Base-by-base conservation (phyloP, 2,329 filamentous ascomycete genomes). In the Lecanosticta acicola region DNA sequence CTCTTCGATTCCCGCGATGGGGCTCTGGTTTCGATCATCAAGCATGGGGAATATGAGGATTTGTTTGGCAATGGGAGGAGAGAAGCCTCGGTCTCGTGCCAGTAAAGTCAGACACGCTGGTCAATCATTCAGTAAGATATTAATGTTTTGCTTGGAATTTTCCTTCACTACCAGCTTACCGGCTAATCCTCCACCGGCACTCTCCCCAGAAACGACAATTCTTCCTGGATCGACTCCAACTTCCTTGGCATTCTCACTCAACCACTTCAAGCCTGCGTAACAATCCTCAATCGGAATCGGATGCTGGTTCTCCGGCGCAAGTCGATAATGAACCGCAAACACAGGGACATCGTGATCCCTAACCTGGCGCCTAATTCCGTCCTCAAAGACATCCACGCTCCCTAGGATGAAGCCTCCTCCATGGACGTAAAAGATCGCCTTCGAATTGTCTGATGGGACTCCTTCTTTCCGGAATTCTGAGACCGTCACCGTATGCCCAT, bases 11-110 rank as follows among this genome's bases (percentile, higher is more conserved):
- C 66, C 65, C 10, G 50, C 48, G 11, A 62, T 56, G 5, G 64
- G 64, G 11, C 51, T 54, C 14, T 63, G 59, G 17, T 62, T 66
- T 33, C 65, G 58, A 53, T 74, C 69, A 51, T 75, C 71, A 4
- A 75, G 59, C 71, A 74, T 74, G 13, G 69, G 70, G 41, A 68
- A 69, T 33, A 70, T 58, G 4, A 75, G 60, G 40, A 75, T 60
- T 56, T 72, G 66, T 41, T 56, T 59, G 4, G 42, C 41, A 3
- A 59, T 20, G 2, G 48, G 45, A 16, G 54, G 56, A 3, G 34
- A 40, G 9, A 59, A 34, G 2, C 39, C 39, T 18, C 50, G 45
- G 34, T 58, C 56, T 9, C 58, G 50, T n/a, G 58, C 58, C 37
- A 55, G 43, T 7, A 61, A 39, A 9, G 51, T 45, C 4, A 50